A percentile compares a stretch with the other conserved stretches of the same genome.
Evolutionary conservation across 139 green algal species (phyloP).

Genomic region (Zygnema circumcarinatum): DNA sequence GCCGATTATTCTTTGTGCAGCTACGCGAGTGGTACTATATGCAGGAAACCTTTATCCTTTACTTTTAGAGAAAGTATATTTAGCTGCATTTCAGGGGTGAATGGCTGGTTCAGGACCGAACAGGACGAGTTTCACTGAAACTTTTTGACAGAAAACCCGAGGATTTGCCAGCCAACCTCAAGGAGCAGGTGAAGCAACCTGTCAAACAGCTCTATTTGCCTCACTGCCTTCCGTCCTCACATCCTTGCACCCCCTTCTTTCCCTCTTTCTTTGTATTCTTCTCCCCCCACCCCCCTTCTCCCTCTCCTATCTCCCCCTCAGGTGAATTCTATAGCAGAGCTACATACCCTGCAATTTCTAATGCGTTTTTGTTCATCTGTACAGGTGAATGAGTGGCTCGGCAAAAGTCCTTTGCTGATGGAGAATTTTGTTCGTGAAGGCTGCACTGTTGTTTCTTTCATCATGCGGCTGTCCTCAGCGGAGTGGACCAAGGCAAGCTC

Average conservation of each 20-base stretch:
- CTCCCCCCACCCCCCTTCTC: too few species aligned
- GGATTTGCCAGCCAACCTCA: slow-evolving; percentile 27
- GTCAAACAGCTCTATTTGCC: too few species aligned
- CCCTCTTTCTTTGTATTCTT: not conserved
- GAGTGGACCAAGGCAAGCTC: slow-evolving; percentile 13
- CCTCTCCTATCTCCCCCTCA: too few species aligned
- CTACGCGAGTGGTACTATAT: too few species aligned
- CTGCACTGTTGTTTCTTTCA: slow-evolving; percentile 4
- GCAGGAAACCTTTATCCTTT: too few species aligned
- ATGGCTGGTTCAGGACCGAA: slow-evolving; percentile 23
- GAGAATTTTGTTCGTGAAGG: slow-evolving; percentile 23
- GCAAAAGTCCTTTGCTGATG: not conserved
- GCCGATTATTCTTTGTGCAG: too few species aligned
- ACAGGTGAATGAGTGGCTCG: slow-evolving; percentile 31
- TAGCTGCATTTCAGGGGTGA: too few species aligned
- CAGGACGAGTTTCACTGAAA: slow-evolving; percentile 25
- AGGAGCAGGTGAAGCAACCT: slow-evolving; percentile 23
- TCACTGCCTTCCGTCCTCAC: not conserved
- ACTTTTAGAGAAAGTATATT: too few species aligned
- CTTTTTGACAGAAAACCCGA: slow-evolving; percentile 41
- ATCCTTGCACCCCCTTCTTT: not conserved
- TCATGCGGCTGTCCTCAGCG: not conserved
- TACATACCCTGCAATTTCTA: too few species aligned
- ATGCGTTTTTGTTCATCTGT: not conserved
- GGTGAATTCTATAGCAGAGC: too few species aligned